Conservation (phyloP, 1,284 basidiomycete species). For the Stygiomarasmius scandens region DNA sequence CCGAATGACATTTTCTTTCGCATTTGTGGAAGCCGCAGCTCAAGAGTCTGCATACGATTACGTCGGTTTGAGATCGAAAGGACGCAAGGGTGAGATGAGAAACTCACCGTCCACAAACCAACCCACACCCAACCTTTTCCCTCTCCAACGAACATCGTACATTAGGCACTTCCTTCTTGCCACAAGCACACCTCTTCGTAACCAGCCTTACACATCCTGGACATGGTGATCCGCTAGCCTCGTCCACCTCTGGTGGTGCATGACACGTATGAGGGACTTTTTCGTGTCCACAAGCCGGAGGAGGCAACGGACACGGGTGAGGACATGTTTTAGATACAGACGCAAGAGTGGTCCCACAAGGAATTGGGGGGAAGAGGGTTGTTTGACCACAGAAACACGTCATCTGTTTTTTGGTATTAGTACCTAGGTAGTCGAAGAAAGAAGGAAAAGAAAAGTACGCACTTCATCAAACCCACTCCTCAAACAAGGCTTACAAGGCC, state of each 20-base stretch:
- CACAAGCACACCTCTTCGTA: slow-evolving; percentile 82
- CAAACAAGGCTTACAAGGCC: slow-evolving; percentile 79
- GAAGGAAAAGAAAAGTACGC: slow-evolving; percentile 22
- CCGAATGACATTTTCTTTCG: slow-evolving; percentile 77
- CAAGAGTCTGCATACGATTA: slow-evolving; percentile 50
- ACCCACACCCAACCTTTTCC: slow-evolving; percentile 82
- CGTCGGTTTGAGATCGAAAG: not conserved
- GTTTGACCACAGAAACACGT: slow-evolving; percentile 77
- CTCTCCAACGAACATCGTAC: slow-evolving; percentile 74
- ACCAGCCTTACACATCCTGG: slow-evolving; percentile 86
- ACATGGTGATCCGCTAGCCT: slow-evolving; percentile 51
- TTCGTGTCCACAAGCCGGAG: slow-evolving; percentile 81
- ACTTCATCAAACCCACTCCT: slow-evolving; percentile 90
- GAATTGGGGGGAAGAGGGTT: slow-evolving; percentile 51
- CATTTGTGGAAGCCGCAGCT: slow-evolving; percentile 88
- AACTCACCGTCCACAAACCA: slow-evolving; percentile 63
- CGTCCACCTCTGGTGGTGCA: slow-evolving; percentile 40
- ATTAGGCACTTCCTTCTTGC: slow-evolving; percentile 76
- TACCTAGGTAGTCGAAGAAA: not conserved
- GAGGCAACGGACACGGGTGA: slow-evolving; percentile 76
- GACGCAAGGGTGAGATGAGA: slow-evolving; percentile 3
- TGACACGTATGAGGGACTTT: slow-evolving; percentile 81
- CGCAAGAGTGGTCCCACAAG: slow-evolving; percentile 65
- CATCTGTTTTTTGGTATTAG: slow-evolving; percentile 44
- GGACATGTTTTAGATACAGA: slow-evolving; percentile 75